A percentile compares a stretch with the other conserved stretches of the same genome.
Evolutionary conservation across 2,329 filamentous ascomycete genomes (phyloP).

Genomic region (Neonectria hederae): DNA sequence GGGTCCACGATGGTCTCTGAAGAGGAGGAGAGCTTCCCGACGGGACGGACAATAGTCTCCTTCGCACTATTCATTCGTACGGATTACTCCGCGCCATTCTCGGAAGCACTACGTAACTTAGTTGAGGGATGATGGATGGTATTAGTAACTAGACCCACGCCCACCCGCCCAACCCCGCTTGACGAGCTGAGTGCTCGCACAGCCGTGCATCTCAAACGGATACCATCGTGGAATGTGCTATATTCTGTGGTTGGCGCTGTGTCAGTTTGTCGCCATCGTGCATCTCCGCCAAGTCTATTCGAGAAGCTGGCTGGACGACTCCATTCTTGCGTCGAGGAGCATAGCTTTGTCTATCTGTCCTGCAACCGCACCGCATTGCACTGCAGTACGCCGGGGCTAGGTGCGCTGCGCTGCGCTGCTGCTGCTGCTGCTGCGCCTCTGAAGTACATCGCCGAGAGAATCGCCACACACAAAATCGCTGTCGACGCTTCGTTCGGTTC

Average conservation of each 20-base stretch:
- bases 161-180: not conserved
- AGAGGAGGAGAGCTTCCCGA: not conserved
- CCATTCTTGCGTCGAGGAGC: not conserved
- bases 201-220: not conserved
- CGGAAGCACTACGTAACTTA: not conserved
- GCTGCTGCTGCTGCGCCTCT: not conserved
- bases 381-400: not conserved
- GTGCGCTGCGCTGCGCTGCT: not conserved
- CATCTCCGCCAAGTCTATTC: not conserved
- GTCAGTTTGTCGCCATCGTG: not conserved
- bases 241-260: not conserved
- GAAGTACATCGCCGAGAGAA: not conserved
- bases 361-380: not conserved
- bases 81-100: not conserved
- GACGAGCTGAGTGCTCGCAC: not conserved
- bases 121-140: not conserved
- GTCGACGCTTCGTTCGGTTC: not conserved
- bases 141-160: constrained; percentile 1
- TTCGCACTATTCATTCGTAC: not conserved
- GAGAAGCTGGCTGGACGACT: not conserved
- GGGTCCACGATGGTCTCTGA: not conserved
- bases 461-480: not conserved
- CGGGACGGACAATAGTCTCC: not conserved
- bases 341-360: not conserved
- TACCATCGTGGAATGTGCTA: not conserved